Base-by-base conservation (phyloP, 441 rosid genomes). In the Jatropha podagrica region DNA sequence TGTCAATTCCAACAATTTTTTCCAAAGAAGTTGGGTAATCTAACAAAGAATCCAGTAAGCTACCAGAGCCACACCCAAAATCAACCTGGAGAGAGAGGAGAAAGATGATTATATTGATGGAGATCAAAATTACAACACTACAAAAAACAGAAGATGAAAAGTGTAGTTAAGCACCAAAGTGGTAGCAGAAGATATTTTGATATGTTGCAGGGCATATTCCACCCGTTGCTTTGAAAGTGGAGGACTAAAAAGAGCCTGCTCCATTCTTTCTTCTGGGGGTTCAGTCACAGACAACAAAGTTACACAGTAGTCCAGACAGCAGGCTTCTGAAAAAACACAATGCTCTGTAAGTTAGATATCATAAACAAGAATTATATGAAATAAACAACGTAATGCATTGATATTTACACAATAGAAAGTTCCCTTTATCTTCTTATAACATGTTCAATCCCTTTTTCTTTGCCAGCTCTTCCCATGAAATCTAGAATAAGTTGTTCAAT, bases 51-150 rank as follows among this genome's bases (percentile, higher is more conserved):
- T 93, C 93, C 83, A 95, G 80, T 77, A 93, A 86, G 83, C 98
- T 93, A 82, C 99, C 99, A 55, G 99, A 88, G 74, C 97, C 98
- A 72, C 98, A 95, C 54, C 99, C 99, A 84, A 91, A 92, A 81
- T 95, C 99, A 83, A 86, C 89, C 99, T 95, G 81, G 77, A 76
- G 72, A 61, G 65, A 68, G 11, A 78, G 72, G 72, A 77, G 48
- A 77, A 26, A 72, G 49, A 61, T 27, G 2, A 68, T 46, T 51
- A 71, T 54, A 64, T 61, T 51, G 10, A 70, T 20, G 69, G 23
- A 71, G 13, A 68, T 41, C 59, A 76, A 23, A n/a, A 68, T 46
- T 72, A 75, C 58, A 77, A 72, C 74, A 79, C 77, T 59, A 20
- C 26, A 40, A 44, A 48, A 73, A 41, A 52, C 26, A 61, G 71